Evolutionary conservation across 768 basidiomycete species (phyloP), one percentile per base, ranked within the genome.

Genomic region (Mycena pura): DNA sequence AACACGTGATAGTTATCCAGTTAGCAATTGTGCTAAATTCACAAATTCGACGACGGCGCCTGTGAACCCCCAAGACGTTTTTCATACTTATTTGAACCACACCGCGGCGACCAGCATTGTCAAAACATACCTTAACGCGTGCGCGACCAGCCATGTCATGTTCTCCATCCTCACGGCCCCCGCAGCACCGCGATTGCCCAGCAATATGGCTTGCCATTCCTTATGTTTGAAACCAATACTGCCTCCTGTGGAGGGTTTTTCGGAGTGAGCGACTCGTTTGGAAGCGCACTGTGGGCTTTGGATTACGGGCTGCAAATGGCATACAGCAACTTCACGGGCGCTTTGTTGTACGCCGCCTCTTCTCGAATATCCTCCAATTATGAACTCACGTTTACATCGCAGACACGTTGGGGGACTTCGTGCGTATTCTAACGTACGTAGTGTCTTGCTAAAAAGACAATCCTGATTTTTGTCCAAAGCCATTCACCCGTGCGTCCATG

Each of bases 171-270:
- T 55, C 34, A 50, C 41, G 31, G 7, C 31, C 24, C 11, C 15
- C 79, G 21, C 10, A 82, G 84, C 1, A 78, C 85, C 0, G 58
- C 56, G 49, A 77, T 78, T 19, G 84, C 85, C 0, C 76, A 78
- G 56, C 69, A 69, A 0, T 75, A 76, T 24, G 72, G 73, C 0
- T 80, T 83, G 62, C 79, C 80, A n/a, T 72, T 89, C 27, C 65
- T 88, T 6, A 62, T 62, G 60, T 43, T 62, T 22, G 89, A 91
- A 72, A 88, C 86, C 13, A 90, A 90, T 67, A 85, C 86, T 0
- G 88, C 86, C 1, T 86, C 84, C 29, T 90, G 88, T 69, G 87
- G 86, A 70, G 88, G 88, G 21, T 89, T 89, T 68, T 68, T 82
- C 6, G 89, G 88, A 0, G 70, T 89, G 27, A 84, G 82, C 41